Conservation (phyloP, 169 alveolate species). For the Plasmodium coatneyi region DNA sequence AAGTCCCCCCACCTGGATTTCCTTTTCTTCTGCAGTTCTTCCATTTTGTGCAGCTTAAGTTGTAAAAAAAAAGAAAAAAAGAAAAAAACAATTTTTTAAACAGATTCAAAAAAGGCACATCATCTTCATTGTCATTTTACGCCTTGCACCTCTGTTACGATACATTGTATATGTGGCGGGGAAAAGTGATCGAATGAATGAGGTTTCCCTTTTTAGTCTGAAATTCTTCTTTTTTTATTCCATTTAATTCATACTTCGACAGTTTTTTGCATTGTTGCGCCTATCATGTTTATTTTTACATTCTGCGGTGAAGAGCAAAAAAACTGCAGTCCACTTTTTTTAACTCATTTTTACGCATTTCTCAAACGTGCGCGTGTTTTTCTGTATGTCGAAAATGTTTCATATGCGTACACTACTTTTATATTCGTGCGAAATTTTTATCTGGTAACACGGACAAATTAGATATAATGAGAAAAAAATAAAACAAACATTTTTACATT, state of each 20-base stretch:
- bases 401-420: not conserved
- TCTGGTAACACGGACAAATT: not conserved
- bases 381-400: not conserved
- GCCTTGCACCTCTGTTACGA: not conserved
- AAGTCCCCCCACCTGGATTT: constrained; percentile 74
- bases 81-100: not conserved
- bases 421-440: not conserved
- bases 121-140: not conserved
- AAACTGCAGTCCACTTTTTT: not conserved
- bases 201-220: not conserved
- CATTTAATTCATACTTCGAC: not conserved
- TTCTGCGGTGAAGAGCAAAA: not conserved
- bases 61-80: not conserved
- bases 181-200: not conserved
- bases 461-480: not conserved
- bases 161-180: not conserved
- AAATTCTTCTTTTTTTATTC: not conserved
- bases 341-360: not conserved
- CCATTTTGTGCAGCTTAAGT: constrained; percentile 19
- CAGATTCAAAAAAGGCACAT: constrained; percentile 9
- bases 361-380: not conserved
- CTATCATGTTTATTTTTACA: not conserved
- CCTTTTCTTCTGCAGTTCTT: constrained; percentile 50
- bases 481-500: not conserved
- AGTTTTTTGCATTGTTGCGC: not conserved